Percentiles rank a stretch among this genome's conserved stretches.
Evolutionary conservation across 2,329 filamentous ascomycete genomes (phyloP).

Genomic region (Pestalotiopsis sp.): DNA sequence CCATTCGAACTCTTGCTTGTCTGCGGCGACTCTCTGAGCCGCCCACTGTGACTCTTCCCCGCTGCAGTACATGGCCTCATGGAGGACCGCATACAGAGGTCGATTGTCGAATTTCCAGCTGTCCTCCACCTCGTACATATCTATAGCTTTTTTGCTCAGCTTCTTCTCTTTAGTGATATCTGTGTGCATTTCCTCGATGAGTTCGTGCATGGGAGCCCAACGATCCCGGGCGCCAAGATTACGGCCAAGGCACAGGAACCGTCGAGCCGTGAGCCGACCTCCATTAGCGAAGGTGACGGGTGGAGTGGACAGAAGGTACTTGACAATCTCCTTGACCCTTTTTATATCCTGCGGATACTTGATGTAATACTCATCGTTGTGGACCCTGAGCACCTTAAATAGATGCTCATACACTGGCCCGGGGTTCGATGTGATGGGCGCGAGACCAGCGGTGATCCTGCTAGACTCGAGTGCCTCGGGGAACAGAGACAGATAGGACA

Average conservation of each 20-base stretch:
- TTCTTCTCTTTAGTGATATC: not conserved
- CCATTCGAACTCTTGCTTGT: not conserved
- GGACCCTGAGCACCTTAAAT: not conserved
- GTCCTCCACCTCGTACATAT: not conserved
- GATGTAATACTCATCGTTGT: not conserved
- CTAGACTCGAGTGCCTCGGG: constrained; percentile 64
- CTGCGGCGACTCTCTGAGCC: not conserved
- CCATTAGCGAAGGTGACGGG: not conserved
- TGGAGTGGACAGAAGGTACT: not conserved
- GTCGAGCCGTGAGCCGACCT: not conserved
- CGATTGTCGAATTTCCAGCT: constrained; percentile 22
- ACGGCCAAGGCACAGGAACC: not conserved
- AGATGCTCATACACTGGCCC: not conserved
- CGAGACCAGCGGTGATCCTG: constrained; percentile 69
- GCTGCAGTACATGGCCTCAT: constrained; percentile 25
- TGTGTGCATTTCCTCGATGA: not conserved
- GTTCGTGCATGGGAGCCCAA: not conserved
- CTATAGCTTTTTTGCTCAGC: not conserved
- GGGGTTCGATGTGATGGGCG: constrained; percentile 57
- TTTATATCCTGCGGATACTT: not conserved
- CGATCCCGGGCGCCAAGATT: not conserved
- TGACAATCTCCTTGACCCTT: not conserved
- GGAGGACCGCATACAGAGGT: constrained; percentile 24
- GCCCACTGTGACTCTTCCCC: constrained; percentile 16
- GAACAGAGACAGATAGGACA: constrained; percentile 70